Percentiles rank a stretch among this genome's conserved stretches.
Evolutionary conservation across 148 eudicot genomes (phyloP).

Genomic region (Camellia lanceoleosa): DNA sequence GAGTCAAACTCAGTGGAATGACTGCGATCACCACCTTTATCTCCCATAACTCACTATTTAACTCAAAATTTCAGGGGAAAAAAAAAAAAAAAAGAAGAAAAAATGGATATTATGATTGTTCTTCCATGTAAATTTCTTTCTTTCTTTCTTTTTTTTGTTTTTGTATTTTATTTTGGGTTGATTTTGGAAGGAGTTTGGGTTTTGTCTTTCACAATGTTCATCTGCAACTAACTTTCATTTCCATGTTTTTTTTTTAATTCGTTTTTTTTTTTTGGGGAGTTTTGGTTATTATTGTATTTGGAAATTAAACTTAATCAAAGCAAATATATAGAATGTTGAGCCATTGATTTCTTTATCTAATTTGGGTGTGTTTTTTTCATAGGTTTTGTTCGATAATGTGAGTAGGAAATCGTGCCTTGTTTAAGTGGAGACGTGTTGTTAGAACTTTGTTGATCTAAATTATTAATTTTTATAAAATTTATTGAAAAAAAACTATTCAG

Average conservation of each 20-base stretch:
- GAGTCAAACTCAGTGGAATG: constrained; percentile 41
- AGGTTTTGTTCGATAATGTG: too few species aligned
- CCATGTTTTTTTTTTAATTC: not conserved
- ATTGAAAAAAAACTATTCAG: too few species aligned
- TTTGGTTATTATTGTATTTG: not conserved
- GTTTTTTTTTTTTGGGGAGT: not conserved
- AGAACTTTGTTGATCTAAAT: too few species aligned
- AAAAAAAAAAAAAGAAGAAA: not conserved
- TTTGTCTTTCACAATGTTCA: not conserved
- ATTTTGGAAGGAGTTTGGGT: not conserved
- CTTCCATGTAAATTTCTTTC: not conserved
- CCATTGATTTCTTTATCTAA: too few species aligned
- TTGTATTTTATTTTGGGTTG: not conserved
- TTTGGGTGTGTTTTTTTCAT: too few species aligned
- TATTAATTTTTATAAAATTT: too few species aligned
- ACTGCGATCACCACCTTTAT: constrained; percentile 24
- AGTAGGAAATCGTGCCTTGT: too few species aligned
- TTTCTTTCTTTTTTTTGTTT: not conserved
- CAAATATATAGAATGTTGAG: not conserved
- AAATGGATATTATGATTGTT: not conserved
- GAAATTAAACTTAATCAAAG: constrained; percentile 9
- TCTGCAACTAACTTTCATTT: constrained; percentile 10
- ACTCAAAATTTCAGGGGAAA: not conserved
- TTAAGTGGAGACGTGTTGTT: too few species aligned
- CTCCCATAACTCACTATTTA: constrained; percentile 21